Conservation (phyloP, 2,329 filamentous ascomycete species). For the Diaporthe sp. region DNA sequence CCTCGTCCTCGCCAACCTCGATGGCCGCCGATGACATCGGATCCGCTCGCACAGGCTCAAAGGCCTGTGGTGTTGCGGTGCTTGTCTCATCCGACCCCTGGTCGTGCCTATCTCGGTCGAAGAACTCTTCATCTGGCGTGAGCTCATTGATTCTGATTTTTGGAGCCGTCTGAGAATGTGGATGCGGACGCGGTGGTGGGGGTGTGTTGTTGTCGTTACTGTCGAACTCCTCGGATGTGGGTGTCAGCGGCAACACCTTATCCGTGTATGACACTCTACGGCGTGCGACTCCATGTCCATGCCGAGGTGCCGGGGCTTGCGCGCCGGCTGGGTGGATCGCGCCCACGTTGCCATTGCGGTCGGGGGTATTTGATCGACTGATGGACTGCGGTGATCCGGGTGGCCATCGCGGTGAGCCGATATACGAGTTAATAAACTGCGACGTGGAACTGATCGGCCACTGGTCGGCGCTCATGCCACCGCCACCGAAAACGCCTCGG, state of each 20-base stretch:
- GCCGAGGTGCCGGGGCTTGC: neutral
- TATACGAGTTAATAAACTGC: constrained; percentile 40
- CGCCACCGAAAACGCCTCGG: constrained; percentile 58
- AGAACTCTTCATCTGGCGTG: constrained; percentile 10
- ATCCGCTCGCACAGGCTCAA: neutral
- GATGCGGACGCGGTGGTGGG: constrained; percentile 14
- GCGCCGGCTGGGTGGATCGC: neutral
- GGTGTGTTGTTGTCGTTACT: constrained; percentile 42
- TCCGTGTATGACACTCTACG: constrained; percentile 44
- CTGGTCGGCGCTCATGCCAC: constrained; percentile 32
- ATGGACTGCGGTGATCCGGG: constrained; percentile 35
- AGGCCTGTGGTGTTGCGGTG: neutral
- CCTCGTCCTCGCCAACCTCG: neutral
- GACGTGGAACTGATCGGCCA: constrained; percentile 36
- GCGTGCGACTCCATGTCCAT: constrained; percentile 5
- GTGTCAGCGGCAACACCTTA: constrained; percentile 52
- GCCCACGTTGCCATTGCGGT: neutral
- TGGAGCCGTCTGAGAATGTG: neutral
- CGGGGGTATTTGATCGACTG: constrained; percentile 32
- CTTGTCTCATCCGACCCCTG: neutral
- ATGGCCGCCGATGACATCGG: neutral
- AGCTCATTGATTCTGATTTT: constrained; percentile 32
- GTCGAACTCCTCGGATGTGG: constrained; percentile 47
- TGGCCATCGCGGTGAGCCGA: constrained; percentile 35
- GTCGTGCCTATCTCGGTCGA: neutral